phyloP scores from a whole-genome alignment of 345 rosid genomes.

The Eucalyptus decipiens region DNA sequence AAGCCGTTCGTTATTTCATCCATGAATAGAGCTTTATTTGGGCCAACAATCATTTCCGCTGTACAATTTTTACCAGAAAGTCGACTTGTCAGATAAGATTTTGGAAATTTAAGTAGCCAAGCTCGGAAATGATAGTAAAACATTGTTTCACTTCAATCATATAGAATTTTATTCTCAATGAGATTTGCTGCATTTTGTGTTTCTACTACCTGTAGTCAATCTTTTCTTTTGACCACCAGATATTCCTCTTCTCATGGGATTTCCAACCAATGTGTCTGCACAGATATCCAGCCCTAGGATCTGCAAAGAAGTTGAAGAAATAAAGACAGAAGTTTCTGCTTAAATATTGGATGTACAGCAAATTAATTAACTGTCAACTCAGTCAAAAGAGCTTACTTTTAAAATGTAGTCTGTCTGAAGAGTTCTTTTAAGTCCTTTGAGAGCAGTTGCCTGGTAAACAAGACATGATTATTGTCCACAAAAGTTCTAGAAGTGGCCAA shows the following conservation, averaged over 20 bases:
- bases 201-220: constrained; percentile 24
- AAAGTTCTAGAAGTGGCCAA: neutral
- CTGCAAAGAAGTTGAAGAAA: neutral
- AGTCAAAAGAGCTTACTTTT: constrained; percentile 7
- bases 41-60: constrained; percentile 71
- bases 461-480: neutral
- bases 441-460: constrained; percentile 22
- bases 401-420: constrained; percentile 42
- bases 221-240: constrained; percentile 48
- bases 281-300: constrained; percentile 39
- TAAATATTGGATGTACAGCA: neutral
- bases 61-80: neutral
- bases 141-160: neutral
- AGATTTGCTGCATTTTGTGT: neutral
- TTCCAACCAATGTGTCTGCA: constrained; percentile 34
- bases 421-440: constrained; percentile 16
- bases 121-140: neutral
- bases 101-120: neutral
- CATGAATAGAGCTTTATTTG: constrained; percentile 54
- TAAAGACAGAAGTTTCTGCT: neutral
- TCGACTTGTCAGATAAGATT: neutral
- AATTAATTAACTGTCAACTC: neutral
- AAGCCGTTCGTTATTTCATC: constrained; percentile 66
- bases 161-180: neutral
- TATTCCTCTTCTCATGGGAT: constrained; percentile 31